Conservation (phyloP, 192 early-diverging fungal species). For the Lunasporangiospora selenospora region DNA sequence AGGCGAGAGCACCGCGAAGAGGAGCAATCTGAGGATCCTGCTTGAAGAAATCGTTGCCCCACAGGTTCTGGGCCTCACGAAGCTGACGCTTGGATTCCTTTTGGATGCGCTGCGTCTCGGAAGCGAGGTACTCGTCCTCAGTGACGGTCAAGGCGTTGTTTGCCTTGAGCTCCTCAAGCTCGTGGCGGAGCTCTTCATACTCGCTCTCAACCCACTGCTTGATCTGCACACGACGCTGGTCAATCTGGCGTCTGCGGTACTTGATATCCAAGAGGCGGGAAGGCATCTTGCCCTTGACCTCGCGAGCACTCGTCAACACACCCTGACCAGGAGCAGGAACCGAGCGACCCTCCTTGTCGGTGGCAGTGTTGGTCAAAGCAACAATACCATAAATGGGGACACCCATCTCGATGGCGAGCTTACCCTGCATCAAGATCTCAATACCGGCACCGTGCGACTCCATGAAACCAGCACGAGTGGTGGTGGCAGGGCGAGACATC, state of each 20-base stretch:
- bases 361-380: constrained; percentile 86
- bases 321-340: constrained; percentile 96
- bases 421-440: constrained; percentile 89
- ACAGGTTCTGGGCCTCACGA: constrained; percentile 73
- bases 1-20: constrained; percentile 85
- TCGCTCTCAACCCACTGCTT: constrained; percentile 81
- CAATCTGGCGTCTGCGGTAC: constrained; percentile 83
- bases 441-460: constrained; percentile 91
- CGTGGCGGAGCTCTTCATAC: constrained; percentile 71
- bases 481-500: constrained; percentile 90
- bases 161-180: constrained; percentile 66
- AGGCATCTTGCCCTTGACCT: constrained; percentile 57
- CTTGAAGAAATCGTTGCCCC: constrained; percentile 84
- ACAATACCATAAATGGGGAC: constrained; percentile 93
- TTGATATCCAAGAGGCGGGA: constrained; percentile 78
- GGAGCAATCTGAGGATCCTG: constrained; percentile 79
- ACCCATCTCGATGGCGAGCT: constrained; percentile 90
- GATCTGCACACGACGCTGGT: constrained; percentile 76
- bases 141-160: constrained; percentile 44
- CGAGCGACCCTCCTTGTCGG: constrained; percentile 94
- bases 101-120: constrained; percentile 63
- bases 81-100: constrained; percentile 73
- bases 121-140: constrained; percentile 51
- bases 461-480: constrained; percentile 92
- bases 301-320: constrained; percentile 89